phyloP scores from a whole-genome alignment of 306 rosid genomes.

The Glycine soja region DNA sequence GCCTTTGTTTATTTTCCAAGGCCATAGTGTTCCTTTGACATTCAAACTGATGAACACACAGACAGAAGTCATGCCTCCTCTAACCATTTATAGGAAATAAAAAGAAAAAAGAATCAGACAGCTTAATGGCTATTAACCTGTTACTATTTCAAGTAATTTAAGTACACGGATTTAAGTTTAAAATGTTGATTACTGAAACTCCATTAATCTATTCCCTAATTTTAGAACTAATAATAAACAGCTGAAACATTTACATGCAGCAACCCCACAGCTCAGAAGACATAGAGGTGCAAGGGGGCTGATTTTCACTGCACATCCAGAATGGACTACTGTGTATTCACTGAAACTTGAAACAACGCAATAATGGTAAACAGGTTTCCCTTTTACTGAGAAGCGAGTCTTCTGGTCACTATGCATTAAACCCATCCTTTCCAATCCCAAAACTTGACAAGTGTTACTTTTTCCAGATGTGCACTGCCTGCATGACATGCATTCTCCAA shows the following conservation, averaged over 20 bases:
- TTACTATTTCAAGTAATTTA: too few relatives aligned
- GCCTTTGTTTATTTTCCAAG: background rate
- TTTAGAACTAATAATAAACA: background rate
- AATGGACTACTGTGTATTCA: conserved; percentile 81
- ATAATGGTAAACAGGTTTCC: conserved; percentile 86
- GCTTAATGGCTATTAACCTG: background rate
- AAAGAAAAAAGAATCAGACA: background rate
- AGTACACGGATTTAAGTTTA: too few relatives aligned
- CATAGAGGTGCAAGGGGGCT: too few relatives aligned
- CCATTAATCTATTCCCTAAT: conserved; percentile 17
- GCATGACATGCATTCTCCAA: conserved; percentile 87
- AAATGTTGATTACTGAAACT: too few relatives aligned
- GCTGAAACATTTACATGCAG: too few relatives aligned
- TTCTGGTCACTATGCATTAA: conserved; percentile 92
- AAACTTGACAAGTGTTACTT: conserved; percentile 80
- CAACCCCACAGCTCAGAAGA: too few relatives aligned
- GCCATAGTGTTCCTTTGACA: too few relatives aligned
- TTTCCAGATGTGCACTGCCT: conserved; percentile 79
- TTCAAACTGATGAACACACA: too few relatives aligned
- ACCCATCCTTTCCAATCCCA: conserved; percentile 89
- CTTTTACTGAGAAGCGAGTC: conserved; percentile 87
- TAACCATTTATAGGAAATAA: background rate
- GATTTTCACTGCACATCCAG: too few relatives aligned
- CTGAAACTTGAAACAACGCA: conserved; percentile 98
- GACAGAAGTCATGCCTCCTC: background rate